phyloP scores from a whole-genome alignment of 768 basidiomycete species.

The Thelephora ganbajun region DNA sequence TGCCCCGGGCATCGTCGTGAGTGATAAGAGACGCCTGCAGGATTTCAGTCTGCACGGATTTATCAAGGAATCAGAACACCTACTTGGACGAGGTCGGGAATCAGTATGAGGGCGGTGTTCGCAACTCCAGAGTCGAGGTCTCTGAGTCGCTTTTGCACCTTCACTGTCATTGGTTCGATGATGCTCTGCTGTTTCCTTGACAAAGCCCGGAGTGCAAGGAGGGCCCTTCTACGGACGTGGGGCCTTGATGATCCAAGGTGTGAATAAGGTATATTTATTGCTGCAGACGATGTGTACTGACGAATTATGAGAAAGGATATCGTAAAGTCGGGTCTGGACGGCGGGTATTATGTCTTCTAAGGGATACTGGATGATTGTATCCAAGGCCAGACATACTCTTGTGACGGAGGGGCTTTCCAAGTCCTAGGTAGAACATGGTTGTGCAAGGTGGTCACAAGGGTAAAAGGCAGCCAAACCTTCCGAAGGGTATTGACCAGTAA shows the following conservation, averaged over 20 bases:
- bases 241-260: constrained; percentile 22
- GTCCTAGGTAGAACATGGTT: constrained; percentile 34
- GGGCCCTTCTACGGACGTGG: constrained; percentile 45
- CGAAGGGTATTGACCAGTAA: constrained; percentile 82
- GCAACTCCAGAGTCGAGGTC: constrained; percentile 32
- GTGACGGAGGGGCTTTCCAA: constrained; percentile 42
- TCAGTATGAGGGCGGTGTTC: constrained; percentile 28
- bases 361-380: constrained; percentile 46
- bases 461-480: constrained; percentile 34
- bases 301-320: constrained; percentile 62
- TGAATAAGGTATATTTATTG: background rate
- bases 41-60: background rate
- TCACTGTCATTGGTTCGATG: constrained; percentile 26
- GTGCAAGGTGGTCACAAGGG: background rate
- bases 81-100: constrained; percentile 17
- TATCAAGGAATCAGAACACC: constrained; percentile 3
- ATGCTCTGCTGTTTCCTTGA: constrained; percentile 31
- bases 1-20: constrained; percentile 8
- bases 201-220: constrained; percentile 44
- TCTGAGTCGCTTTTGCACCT: constrained; percentile 25
- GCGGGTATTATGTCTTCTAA: constrained; percentile 66
- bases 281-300: constrained; percentile 33
- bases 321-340: constrained; percentile 47
- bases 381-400: constrained; percentile 59
- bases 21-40: constrained; percentile 8